Base-by-base conservation (phyloP, 352 stramenopile genomes). In the Thalassiosira mediterranea region DNA sequence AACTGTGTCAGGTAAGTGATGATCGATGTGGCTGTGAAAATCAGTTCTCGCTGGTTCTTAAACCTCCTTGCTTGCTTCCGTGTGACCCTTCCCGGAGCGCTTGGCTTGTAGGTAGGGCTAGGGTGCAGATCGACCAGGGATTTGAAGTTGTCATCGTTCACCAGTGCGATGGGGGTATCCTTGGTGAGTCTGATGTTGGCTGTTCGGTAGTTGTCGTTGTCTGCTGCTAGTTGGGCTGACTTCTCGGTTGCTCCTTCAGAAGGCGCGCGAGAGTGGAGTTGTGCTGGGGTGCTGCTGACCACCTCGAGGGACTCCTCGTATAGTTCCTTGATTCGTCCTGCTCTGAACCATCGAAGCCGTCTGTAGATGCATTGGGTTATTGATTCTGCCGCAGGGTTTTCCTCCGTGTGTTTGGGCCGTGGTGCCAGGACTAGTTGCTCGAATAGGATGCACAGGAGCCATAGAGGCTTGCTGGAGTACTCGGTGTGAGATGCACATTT, bases 141-240 rank as follows among this genome's bases (percentile, higher is more conserved):
- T 3, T 29, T n/a, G 4, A 59, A 8, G 23, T 37, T 59, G 15
- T 29, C 21, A 3, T 52, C 57, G 28, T 47, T 58, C 19, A 62
- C 7, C 26, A 21, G 17, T 2, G 56, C 65, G 29, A 68, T 26
- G 21, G 53, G 65, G 44, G 34, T 44, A 19, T 52, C 21, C 17
- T 58, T 61, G n/a, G 47, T 68, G 15, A 75, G 15, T 0, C 65
- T n/a, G 8, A 54, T 46, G 28, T 75, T 68, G 25, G 65, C 65
- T 21, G 65, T 60, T 1, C 25, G n/a, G 23, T 38, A 54, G 31
- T 75, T 75, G 42, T 69, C 56, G 28, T 54, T 47, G 23, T 75
- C 42, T 25, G 65, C 65, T 52, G 65, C 65, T 29, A 69, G 5
- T 32, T 67, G 54, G 3, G 65, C 65, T 29, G 60, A 29, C 48